Base-by-base conservation (phyloP, 2,329 filamentous ascomycete species). In the Diaporthe australafricana region DNA sequence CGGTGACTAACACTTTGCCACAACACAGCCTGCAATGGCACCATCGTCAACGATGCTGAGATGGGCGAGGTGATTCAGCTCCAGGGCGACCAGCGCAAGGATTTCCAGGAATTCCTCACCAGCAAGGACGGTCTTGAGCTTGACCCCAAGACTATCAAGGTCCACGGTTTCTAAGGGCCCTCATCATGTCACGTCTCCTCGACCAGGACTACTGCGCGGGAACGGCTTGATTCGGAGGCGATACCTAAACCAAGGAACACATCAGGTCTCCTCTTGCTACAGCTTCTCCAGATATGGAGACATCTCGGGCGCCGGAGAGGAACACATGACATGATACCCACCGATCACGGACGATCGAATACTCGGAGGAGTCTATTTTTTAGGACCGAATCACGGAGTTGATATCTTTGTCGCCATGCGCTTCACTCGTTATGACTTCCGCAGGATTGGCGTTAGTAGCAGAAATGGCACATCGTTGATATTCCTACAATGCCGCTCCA, bases 41-140 rank as follows among this genome's bases (percentile, higher is more conserved):
- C 95, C 87, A 97, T 98, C 84, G 95, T 98, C 86, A 91, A 91
- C 83, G 96, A 98, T 86, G 90, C 90, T 79, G 95, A 97, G 87
- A 98, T 98, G 94, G 96, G 96, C 83, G 95, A 98, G 89, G 96
- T 98, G 90, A 98, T 99, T 83, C 96, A 99, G 90, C 93, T 99
- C 82, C 96, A 99, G 87, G 96, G 96, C 81, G 96, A 99, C 85
- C 96, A 99, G 89, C 96, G 96, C 87, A 97, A 97, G 87, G 95
- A 98, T 91, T 94, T 98, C 83, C 94, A 97, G 85, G 95, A 98
- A 82, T 99, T 98, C 88, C 92, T 98, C 85, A 91, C 92, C 86
- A 94, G 98, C 87, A 97, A 97, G 90, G 94, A 95, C 86, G 96
- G 96, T 81, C 90, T 98, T 80, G 94, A 94, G 84, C 92, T 98